Evolutionary conservation across 805 yeast genomes (phyloP).

Genomic region (Metschnikowia chrysomelidarum): DNA sequence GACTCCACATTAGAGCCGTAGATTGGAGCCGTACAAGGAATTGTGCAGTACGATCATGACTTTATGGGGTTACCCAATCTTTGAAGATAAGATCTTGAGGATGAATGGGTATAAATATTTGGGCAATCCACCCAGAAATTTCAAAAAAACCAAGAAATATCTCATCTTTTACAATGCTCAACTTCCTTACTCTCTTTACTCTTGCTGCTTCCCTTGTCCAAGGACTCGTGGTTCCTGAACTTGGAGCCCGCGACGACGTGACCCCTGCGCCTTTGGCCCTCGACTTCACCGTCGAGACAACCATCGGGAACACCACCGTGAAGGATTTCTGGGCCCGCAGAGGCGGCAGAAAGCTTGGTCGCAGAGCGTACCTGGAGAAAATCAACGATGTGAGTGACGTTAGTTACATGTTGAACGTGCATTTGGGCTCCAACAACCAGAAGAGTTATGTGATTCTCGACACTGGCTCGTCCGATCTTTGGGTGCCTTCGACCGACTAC

Average conservation of each 20-base stretch:
- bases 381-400: conserved; percentile 8
- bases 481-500: conserved; percentile 24
- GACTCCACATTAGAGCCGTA: too few species aligned
- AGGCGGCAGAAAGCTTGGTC: neutral
- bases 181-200: conserved; percentile 8
- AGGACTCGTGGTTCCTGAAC: conserved; percentile 10
- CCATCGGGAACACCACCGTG: conserved; percentile 3
- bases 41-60: too few species aligned
- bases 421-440: conserved; percentile 28
- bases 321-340: conserved; percentile 4
- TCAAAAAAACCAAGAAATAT: too few species aligned
- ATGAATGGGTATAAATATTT: too few species aligned
- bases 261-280: conserved; percentile 11
- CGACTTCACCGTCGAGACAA: conserved; percentile 12
- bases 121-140: too few species aligned
- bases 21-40: too few species aligned
- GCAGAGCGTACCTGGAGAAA: conserved; percentile 5
- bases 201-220: conserved; percentile 10
- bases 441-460: conserved; percentile 32
- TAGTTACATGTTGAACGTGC: conserved; percentile 6
- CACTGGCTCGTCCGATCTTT: conserved; percentile 42
- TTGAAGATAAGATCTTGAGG: too few species aligned
- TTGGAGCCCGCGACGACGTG: conserved; percentile 2
- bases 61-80: too few species aligned
- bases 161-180: too few species aligned